phyloP scores from a whole-genome alignment of 202 grass and related monocot genomes.

The Eragrostis tef region DNA sequence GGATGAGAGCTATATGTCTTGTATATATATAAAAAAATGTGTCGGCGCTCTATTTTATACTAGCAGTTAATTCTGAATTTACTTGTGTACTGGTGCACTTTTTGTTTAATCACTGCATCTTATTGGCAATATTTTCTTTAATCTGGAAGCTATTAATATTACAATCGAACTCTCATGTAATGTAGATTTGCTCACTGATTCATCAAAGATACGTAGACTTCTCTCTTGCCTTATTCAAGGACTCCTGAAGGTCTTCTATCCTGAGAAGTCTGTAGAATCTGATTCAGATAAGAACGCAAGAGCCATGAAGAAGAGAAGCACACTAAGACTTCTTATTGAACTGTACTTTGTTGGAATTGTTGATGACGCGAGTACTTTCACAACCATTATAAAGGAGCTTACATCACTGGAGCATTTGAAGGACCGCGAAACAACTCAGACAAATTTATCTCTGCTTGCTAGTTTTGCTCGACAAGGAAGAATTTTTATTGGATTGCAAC shows the following conservation, averaged over 20 bases:
- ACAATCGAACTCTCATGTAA: neutral
- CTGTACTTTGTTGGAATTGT: constrained; percentile 93
- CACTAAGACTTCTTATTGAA: constrained; percentile 91
- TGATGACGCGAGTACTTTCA: constrained; percentile 80
- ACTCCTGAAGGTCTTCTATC: constrained; percentile 82
- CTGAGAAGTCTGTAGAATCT: constrained; percentile 89
- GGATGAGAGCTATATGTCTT: neutral
- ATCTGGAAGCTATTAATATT: neutral
- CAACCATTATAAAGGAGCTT: constrained; percentile 91
- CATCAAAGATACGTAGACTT: constrained; percentile 99
- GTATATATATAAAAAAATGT: neutral
- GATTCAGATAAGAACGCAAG: constrained; percentile 76
- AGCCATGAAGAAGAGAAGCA: constrained; percentile 94
- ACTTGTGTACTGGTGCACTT: neutral
- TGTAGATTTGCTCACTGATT: constrained; percentile 94
- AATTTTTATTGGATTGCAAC: constrained; percentile 69
- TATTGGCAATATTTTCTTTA: neutral
- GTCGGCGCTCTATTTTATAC: neutral
- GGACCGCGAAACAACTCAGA: constrained; percentile 90
- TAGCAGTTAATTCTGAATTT: neutral
- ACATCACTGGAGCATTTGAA: constrained; percentile 85
- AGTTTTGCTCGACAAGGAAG: constrained; percentile 86
- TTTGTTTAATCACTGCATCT: neutral
- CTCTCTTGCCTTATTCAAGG: constrained; percentile 89
- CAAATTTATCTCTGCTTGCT: constrained; percentile 92